A percentile compares a stretch with the other conserved stretches of the same genome.
Evolutionary conservation across 2,329 filamentous ascomycete species (phyloP).

Genomic region (Microcyclospora tardicrescens): DNA sequence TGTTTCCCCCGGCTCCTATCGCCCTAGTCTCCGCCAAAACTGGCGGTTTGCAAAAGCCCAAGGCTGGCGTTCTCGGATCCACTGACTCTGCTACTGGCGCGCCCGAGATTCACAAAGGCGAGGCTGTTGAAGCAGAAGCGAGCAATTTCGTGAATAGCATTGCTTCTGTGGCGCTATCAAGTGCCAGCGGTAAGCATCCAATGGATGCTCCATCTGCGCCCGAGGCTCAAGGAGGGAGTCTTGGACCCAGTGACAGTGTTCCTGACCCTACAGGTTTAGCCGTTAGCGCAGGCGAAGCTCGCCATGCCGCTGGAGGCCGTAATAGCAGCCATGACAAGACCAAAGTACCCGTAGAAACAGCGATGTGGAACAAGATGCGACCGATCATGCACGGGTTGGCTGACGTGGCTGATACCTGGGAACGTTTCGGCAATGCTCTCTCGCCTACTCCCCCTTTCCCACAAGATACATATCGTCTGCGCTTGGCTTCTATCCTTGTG

Average conservation of each 20-base stretch:
- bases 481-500: slow-evolving; percentile 33
- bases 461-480: slow-evolving; percentile 29
- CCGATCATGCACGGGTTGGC: slow-evolving; percentile 56
- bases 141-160: slow-evolving; percentile 67
- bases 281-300: slow-evolving; percentile 41
- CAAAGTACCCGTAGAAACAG: slow-evolving; percentile 62
- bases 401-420: slow-evolving; percentile 49
- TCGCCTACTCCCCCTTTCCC: slow-evolving; percentile 37
- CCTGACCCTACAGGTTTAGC: slow-evolving; percentile 50
- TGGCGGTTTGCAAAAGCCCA: slow-evolving; percentile 65
- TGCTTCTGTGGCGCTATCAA: slow-evolving; percentile 57
- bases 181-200: slow-evolving; percentile 64
- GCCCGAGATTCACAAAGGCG: slow-evolving; percentile 69
- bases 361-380: slow-evolving; percentile 64
- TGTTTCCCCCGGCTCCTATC: slow-evolving; percentile 69
- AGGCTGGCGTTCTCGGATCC: slow-evolving; percentile 61
- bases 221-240: slow-evolving; percentile 18
- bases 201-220: slow-evolving; percentile 46
- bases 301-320: slow-evolving; percentile 39
- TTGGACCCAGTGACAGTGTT: slow-evolving; percentile 37
- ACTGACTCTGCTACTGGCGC: slow-evolving; percentile 68
- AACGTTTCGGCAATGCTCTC: slow-evolving; percentile 47
- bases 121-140: slow-evolving; percentile 72
- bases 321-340: slow-evolving; percentile 55
- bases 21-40: slow-evolving; percentile 57